Evolutionary conservation across 2,329 filamentous ascomycete species (phyloP).

Genomic region (Cytospora leucostoma): DNA sequence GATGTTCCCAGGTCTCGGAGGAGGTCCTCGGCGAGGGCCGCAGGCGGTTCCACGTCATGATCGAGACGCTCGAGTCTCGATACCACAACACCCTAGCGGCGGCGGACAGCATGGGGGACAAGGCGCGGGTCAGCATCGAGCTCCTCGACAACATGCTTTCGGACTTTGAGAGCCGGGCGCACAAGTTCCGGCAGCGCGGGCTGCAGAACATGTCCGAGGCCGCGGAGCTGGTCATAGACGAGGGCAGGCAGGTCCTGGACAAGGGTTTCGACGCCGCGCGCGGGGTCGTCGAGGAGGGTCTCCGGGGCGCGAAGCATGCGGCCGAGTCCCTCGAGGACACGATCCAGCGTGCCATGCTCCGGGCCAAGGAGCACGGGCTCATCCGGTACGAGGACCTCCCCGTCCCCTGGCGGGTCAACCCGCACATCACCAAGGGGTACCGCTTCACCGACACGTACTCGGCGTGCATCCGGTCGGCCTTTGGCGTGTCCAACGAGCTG

Average conservation of each 20-base stretch:
- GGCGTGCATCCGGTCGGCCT: constrained; percentile 82
- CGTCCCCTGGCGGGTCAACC: constrained; percentile 90
- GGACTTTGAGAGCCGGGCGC: constrained; percentile 81
- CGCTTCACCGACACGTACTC: constrained; percentile 91
- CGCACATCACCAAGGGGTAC: constrained; percentile 88
- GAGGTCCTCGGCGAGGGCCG: constrained; percentile 87
- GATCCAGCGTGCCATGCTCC: constrained; percentile 73
- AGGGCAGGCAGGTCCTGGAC: constrained; percentile 78
- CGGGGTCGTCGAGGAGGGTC: constrained; percentile 76
- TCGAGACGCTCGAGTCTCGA: constrained; percentile 84
- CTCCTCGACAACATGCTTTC: constrained; percentile 82
- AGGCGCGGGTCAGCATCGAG: constrained; percentile 83
- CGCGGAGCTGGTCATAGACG: constrained; percentile 72
- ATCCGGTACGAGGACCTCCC: constrained; percentile 90
- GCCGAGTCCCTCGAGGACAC: constrained; percentile 81
- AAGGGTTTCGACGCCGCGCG: constrained; percentile 73
- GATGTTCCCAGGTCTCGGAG: constrained; percentile 87
- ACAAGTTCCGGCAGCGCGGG: constrained; percentile 77
- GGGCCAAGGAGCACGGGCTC: constrained; percentile 77
- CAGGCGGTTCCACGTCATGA: constrained; percentile 80
- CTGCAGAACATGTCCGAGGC: constrained; percentile 65
- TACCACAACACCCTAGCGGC: constrained; percentile 85
- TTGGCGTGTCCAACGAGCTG: constrained; percentile 85
- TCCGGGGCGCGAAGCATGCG: constrained; percentile 80
- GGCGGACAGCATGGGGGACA: constrained; percentile 86